Evolutionary conservation across 805 yeast genomes (phyloP), one percentile per base, ranked within the genome.

Genomic region (Barnettozyma salicaria): DNA sequence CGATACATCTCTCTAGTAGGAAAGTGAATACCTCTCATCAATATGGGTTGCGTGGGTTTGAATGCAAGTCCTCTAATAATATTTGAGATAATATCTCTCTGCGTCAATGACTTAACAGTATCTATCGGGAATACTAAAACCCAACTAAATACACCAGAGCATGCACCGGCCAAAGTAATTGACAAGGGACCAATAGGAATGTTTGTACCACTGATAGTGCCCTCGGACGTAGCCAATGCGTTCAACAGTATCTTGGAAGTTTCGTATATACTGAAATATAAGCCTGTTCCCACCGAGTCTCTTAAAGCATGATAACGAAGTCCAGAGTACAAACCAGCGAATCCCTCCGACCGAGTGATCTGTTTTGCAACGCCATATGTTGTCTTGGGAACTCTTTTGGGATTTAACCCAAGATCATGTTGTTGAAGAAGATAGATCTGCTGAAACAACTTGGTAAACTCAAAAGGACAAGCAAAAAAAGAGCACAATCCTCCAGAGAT

Each of bases 71-170:
- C 64, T 37, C 83, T 55, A 26, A 82, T 61, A n/a, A 82, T 76
- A 44, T 79, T 77, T 21, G 80, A 66, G 19, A 85, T 81, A 5
- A 81, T 66, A 49, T 85, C 90, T 40, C 81, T 73, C 52, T 86
- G 96, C 30, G 76, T 70, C 40, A 80, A 68, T 2, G 89, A 76
- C 54, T 87, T 86, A 41, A 81, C 66, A 0, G 95, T 86, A 56
- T 86, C 96, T 9, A 86, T 55, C 4, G 95, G 94, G 60, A 81
- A 87, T 4, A 85, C 78, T 1, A 76, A 57, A 3, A 76, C 59
- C 94, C 95, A 85, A 34, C 87, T 70, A 13, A 80, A 59, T 13
- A 80, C 71, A 3, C 95, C 95, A 4, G 92, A 75, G 18, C 78
- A 44, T 0, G 87, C 95, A n/a, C 94, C 95, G 1, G 90, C 82